Evolutionary conservation across 2,329 filamentous ascomycete species (phyloP).

Genomic region (Fusarium aywerte): DNA sequence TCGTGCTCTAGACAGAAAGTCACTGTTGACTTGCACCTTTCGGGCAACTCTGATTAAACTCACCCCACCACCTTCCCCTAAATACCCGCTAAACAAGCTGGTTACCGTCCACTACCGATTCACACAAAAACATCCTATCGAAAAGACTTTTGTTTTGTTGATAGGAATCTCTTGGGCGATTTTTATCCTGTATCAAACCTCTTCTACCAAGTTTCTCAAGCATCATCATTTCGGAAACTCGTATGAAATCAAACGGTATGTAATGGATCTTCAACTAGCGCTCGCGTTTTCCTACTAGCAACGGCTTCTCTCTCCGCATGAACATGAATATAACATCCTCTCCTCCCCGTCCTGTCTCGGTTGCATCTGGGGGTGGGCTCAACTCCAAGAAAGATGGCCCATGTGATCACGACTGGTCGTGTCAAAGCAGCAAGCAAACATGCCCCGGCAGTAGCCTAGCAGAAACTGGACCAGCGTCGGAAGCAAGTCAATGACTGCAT

Average conservation of each 20-base stretch:
- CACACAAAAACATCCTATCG: conserved; percentile 38
- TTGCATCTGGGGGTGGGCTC: conserved; percentile 37
- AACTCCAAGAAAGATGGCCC: conserved; percentile 35
- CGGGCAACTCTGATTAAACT: conserved; percentile 28
- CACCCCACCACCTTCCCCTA: conserved; percentile 37
- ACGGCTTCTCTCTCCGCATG: conserved; percentile 14
- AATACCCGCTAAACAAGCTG: conserved; percentile 42
- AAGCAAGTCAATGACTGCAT: conserved; percentile 41
- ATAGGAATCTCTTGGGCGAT: neutral
- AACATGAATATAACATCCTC: conserved; percentile 12
- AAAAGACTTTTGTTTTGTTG: conserved; percentile 23
- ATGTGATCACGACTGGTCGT: conserved; percentile 40
- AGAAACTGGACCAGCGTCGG: neutral
- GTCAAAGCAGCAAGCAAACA: conserved; percentile 37
- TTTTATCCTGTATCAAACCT: neutral
- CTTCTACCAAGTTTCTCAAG: neutral
- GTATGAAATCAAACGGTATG: conserved; percentile 17
- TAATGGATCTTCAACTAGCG: neutral
- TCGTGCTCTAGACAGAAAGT: conserved; percentile 16
- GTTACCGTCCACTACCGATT: conserved; percentile 35
- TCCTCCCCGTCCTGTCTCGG: conserved; percentile 21
- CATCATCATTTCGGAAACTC: neutral
- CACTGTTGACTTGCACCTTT: conserved; percentile 22
- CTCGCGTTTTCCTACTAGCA: neutral
- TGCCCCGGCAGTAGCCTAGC: conserved; percentile 28